These are phyloP conservation scores for Debaryomyces fabryi DNA, from an alignment of 1,139 yeast genomes.

Conservation along the genomic window DNA sequence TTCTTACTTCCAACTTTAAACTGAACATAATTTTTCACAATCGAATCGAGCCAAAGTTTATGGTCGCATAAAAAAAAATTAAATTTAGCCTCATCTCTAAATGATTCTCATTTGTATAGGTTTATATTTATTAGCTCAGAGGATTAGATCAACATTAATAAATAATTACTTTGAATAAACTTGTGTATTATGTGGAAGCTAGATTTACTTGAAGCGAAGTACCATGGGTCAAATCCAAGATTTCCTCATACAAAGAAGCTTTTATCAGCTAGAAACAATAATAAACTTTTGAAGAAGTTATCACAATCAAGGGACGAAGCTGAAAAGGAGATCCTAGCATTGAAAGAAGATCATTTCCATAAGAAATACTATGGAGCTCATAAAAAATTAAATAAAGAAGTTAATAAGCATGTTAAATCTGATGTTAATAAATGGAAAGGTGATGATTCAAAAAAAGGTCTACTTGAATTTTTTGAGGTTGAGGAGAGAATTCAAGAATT, in stretches of 20 bases:
- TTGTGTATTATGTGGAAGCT: conserved; percentile 44
- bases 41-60: conserved; percentile 10
- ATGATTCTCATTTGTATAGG: conserved; percentile 5
- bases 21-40: conserved; percentile 12
- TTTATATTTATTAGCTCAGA: no score
- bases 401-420: conserved; percentile 31
- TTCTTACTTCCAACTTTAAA: not conserved
- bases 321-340: conserved; percentile 39
- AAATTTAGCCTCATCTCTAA: conserved; percentile 17
- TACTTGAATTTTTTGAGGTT: conserved; percentile 23
- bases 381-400: conserved; percentile 42
- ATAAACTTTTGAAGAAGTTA: conserved; percentile 45
- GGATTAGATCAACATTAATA: not conserved
- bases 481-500: conserved; percentile 25
- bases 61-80: conserved; percentile 5
- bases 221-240: conserved; percentile 48
- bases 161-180: conserved; percentile 14
- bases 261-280: conserved; percentile 49
- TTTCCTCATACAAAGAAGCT: conserved; percentile 55
- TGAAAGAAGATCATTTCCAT: conserved; percentile 49
- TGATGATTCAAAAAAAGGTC: conserved; percentile 21
- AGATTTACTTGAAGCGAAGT: conserved; percentile 55
- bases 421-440: conserved; percentile 23
- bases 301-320: conserved; percentile 48
- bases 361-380: conserved; percentile 54